Percentiles rank a stretch among this genome's conserved stretches.
Conservation (phyloP, 495 filamentous ascomycete species). For the Penicillium steckii region DNA sequence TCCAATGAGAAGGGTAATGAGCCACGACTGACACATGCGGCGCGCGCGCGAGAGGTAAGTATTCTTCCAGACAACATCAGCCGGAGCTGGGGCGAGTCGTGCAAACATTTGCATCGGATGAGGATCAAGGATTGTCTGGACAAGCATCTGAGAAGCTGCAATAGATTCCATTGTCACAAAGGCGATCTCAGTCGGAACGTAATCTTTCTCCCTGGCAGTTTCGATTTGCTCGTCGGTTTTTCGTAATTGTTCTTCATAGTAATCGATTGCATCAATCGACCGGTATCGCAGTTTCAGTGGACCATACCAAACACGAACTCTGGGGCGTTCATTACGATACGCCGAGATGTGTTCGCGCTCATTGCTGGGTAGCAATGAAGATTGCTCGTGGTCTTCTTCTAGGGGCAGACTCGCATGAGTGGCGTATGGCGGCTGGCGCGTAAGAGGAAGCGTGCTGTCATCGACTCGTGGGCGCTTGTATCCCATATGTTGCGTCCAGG, state of each 20-base stretch:
- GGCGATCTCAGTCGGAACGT: conserved; percentile 73
- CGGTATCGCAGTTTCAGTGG: conserved; percentile 68
- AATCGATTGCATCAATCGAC: conserved; percentile 86
- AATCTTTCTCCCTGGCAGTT: conserved; percentile 70
- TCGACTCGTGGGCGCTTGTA: conserved; percentile 47
- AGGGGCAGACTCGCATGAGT: conserved; percentile 23
- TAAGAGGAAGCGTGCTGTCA: conserved; percentile 50
- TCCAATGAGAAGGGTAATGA: conserved; percentile 75
- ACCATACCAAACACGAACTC: conserved; percentile 75
- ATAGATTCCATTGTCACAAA: conserved; percentile 98
- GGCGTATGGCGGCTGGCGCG: conserved; percentile 43
- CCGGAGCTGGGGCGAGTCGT: conserved; percentile 80
- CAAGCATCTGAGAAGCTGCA: conserved; percentile 88
- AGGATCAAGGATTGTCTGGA: conserved; percentile 89
- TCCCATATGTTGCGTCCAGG: conserved; percentile 72
- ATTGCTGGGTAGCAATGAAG: conserved; percentile 53
- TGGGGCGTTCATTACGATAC: conserved; percentile 58
- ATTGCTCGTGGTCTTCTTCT: conserved; percentile 45
- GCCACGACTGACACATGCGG: conserved; percentile 75
- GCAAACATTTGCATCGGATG: conserved; percentile 81
- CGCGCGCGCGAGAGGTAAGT: conserved; percentile 78
- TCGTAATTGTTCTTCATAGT: conserved; percentile 85
- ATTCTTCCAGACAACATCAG: conserved; percentile 89
- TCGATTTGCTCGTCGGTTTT: conserved; percentile 75
- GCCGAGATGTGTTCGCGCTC: conserved; percentile 35